Percentiles rank a stretch among this genome's conserved stretches.
Evolutionary conservation across 257 asterid genomes (phyloP).

Genomic region (Fraxinus americana): DNA sequence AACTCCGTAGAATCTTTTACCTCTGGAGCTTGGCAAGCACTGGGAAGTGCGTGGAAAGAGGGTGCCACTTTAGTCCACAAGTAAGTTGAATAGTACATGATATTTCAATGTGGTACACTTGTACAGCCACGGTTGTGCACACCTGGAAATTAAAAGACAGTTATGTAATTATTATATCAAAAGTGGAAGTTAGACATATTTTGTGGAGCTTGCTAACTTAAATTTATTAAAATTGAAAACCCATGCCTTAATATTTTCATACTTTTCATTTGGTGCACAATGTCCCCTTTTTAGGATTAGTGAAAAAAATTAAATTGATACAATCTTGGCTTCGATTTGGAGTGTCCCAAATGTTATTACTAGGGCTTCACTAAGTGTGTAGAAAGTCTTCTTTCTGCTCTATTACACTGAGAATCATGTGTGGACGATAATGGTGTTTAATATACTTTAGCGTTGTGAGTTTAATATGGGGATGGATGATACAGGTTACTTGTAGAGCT

Average conservation of each 20-base stretch:
- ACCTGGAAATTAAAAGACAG: constrained; percentile 14
- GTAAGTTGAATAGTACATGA: constrained; percentile 34
- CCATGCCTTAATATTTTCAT: background rate
- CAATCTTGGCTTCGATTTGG: background rate
- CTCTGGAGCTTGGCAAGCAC: constrained; percentile 97
- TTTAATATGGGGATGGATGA: constrained; percentile 7
- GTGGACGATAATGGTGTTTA: background rate
- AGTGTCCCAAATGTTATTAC: background rate
- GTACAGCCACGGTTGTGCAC: background rate
- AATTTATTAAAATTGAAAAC: constrained; percentile 18
- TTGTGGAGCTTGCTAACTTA: constrained; percentile 3
- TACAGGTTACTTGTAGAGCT: background rate
- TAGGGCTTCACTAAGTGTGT: background rate
- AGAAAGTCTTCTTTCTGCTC: background rate
- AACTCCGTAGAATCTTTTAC: constrained; percentile 81
- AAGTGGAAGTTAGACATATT: constrained; percentile 3
- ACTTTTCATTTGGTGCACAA: background rate
- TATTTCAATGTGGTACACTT: constrained; percentile 15
- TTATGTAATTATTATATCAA: constrained; percentile 20
- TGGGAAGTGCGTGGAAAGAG: constrained; percentile 95
- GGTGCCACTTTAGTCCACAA: constrained; percentile 64
- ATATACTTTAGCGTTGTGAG: background rate
- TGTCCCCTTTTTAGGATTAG: background rate
- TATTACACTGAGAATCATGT: background rate
- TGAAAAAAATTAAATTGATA: background rate